Percentiles rank a stretch among this genome's conserved stretches.
Evolutionary conservation across 2,329 filamentous ascomycete genomes (phyloP).

Genomic region (Leptosphaerulina australis): DNA sequence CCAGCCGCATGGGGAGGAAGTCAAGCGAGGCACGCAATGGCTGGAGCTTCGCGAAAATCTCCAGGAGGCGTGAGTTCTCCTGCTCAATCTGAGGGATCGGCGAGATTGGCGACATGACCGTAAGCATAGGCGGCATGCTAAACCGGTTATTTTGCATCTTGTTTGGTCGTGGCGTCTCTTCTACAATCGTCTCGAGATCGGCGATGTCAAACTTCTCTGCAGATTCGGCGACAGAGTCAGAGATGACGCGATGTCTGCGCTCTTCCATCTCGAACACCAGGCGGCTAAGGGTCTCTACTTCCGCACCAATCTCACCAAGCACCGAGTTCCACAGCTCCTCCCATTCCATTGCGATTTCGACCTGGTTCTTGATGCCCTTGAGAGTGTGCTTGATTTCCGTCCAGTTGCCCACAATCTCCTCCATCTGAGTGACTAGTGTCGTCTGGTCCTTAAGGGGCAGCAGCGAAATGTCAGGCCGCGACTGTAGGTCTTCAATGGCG

Average conservation of each 20-base stretch:
- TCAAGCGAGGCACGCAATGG: constrained; percentile 90
- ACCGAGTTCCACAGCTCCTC: constrained; percentile 96
- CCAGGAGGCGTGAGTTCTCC: constrained; percentile 86
- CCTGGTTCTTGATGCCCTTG: constrained; percentile 81
- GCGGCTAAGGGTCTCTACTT: constrained; percentile 78
- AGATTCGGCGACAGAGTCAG: constrained; percentile 64
- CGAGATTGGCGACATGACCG: constrained; percentile 65
- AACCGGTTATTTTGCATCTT: constrained; percentile 67
- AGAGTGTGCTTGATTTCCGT: constrained; percentile 77
- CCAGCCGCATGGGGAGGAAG: constrained; percentile 92
- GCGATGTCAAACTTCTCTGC: constrained; percentile 74
- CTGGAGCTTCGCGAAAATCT: constrained; percentile 93
- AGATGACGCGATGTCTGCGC: constrained; percentile 78
- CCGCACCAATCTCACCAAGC: constrained; percentile 87
- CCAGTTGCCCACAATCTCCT: constrained; percentile 84
- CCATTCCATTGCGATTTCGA: constrained; percentile 99
- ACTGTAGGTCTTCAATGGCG: constrained; percentile 91
- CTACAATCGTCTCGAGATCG: constrained; percentile 90
- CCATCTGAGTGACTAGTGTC: constrained; percentile 84
- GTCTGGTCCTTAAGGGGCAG: constrained; percentile 75
- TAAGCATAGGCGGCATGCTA: constrained; percentile 67
- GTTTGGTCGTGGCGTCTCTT: constrained; percentile 73
- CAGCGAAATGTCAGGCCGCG: constrained; percentile 73
- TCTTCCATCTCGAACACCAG: constrained; percentile 98
- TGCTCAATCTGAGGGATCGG: constrained; percentile 64